phyloP scores from a whole-genome alignment of 805 yeast genomes.

The Cyberlindnera subsufficiens region DNA sequence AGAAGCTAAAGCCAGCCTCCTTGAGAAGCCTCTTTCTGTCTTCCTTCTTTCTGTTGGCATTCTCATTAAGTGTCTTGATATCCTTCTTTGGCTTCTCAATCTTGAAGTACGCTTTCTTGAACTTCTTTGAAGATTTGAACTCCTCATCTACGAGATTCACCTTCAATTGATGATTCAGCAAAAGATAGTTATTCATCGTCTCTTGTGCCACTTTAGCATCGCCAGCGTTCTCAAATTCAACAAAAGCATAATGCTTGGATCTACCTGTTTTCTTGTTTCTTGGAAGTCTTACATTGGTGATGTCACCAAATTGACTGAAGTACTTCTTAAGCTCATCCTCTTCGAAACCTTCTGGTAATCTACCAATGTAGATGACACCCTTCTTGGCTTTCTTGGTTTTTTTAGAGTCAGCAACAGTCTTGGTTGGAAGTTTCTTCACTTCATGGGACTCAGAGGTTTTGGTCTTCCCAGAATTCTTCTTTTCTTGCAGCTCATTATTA shows the following conservation, averaged over 20 bases:
- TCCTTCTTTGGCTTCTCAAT: constrained; percentile 26
- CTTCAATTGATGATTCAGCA: constrained; percentile 82
- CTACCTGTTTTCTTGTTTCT: constrained; percentile 88
- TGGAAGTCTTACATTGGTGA: constrained; percentile 71
- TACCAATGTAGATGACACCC: constrained; percentile 82
- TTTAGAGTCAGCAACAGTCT: constrained; percentile 13
- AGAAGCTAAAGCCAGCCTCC: constrained; percentile 32
- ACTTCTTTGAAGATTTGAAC: constrained; percentile 30
- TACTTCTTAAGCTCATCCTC: constrained; percentile 72
- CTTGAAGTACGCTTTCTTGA: constrained; percentile 28
- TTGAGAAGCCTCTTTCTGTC: constrained; percentile 28
- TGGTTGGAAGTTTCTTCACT: constrained; percentile 18
- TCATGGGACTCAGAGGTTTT: constrained; percentile 23
- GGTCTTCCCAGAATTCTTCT: constrained; percentile 13
- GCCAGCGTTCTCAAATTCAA: constrained; percentile 69
- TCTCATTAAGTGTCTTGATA: constrained; percentile 26
- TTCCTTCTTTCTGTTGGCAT: constrained; percentile 26
- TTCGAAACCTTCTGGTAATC: constrained; percentile 89
- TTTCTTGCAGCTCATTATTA: constrained; percentile 22
- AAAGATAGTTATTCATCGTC: constrained; percentile 89
- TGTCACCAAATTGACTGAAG: constrained; percentile 86
- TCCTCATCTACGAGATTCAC: constrained; percentile 53
- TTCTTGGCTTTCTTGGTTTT: constrained; percentile 29
- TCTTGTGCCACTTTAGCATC: constrained; percentile 90
- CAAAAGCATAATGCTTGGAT: constrained; percentile 86